These are phyloP conservation scores for Tricholoma hemisulphureum DNA, from an alignment of 768 basidiomycete species.

Conservation along the genomic window DNA sequence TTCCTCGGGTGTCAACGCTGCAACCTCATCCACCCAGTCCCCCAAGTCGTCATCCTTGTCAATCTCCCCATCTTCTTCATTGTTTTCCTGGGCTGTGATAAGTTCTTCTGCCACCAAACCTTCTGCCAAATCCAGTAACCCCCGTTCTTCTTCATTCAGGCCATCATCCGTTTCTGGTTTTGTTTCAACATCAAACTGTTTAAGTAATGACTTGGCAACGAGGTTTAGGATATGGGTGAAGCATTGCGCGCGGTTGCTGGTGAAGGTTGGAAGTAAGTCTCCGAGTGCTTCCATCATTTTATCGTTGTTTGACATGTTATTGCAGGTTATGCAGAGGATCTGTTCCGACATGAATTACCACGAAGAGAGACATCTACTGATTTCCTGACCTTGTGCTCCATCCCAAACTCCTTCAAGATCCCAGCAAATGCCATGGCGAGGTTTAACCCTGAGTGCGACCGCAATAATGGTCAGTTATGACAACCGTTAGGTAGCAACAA, in stretches of 20 bases:
- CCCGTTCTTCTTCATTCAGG: too few relatives aligned
- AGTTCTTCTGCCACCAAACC: too few relatives aligned
- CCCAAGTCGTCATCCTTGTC: too few relatives aligned
- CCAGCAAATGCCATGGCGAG: neutral
- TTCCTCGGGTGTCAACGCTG: too few relatives aligned
- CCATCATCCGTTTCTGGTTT: too few relatives aligned
- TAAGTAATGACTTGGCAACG: too few relatives aligned
- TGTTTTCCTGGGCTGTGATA: too few relatives aligned
- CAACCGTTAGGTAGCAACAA: neutral
- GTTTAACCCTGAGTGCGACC: neutral
- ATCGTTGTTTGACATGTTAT: neutral
- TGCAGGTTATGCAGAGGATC: neutral
- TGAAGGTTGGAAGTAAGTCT: neutral
- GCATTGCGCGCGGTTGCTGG: neutral
- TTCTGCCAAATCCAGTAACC: too few relatives aligned
- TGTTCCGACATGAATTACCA: constrained; percentile 1
- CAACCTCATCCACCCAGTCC: too few relatives aligned
- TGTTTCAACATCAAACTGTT: too few relatives aligned
- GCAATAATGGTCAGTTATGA: neutral
- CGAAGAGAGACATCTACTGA: neutral
- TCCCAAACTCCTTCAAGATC: neutral
- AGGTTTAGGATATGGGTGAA: too few relatives aligned
- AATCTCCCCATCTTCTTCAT: too few relatives aligned
- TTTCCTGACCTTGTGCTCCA: neutral
- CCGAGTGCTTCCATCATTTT: neutral